Base-by-base conservation (phyloP, 768 basidiomycete species). In the Auriscalpium vulgare region DNA sequence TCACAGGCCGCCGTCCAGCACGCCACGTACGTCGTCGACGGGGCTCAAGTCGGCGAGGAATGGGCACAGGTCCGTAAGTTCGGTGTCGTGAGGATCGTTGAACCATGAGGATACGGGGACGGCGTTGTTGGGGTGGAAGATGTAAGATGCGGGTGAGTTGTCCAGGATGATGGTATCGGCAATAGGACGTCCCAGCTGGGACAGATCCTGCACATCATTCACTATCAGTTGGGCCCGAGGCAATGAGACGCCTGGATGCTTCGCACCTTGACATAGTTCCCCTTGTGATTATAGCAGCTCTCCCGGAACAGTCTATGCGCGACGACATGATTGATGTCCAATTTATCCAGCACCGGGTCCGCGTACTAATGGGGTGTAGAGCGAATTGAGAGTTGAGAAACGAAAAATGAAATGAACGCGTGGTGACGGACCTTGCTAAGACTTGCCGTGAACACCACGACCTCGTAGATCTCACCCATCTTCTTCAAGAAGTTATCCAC, bases 51-150 rank as follows among this genome's bases (percentile, higher is more conserved):
- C 97, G 37, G 89, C 75, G 59, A 99, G 79, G 80, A 99, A 98
- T 34, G 94, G 92, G 55, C 94, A 85, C 51, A 98, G 76, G 71
- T 98, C 95, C 43, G 91, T 97, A 61, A 99, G 79, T 69, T 98
- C 95, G 48, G 95, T 95, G 68, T 98, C 95, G 65, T 97, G 95
- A 10, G 95, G 95, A 72, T 94, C 94, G 70, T 97, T 98, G 77
- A 99, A 99, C 97, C 97, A 99, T 56, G 91, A 94, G 45, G 95
- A 97, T 58, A 99, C 95, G 11, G 97, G 97, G 5, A 98, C 95
- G 40, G 97, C 97, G 68, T 98, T 98, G 75, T 97, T 95, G 14
- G 94, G 94, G 68, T 99, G 95, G 80, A 99, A 99, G 58, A 98
- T 95, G 72, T 98, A 99, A 11, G 92, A 97, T 11, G 97, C 97